phyloP scores from a whole-genome alignment of 2,329 filamentous ascomycete genomes.

The Aureobasidium sp. region DNA sequence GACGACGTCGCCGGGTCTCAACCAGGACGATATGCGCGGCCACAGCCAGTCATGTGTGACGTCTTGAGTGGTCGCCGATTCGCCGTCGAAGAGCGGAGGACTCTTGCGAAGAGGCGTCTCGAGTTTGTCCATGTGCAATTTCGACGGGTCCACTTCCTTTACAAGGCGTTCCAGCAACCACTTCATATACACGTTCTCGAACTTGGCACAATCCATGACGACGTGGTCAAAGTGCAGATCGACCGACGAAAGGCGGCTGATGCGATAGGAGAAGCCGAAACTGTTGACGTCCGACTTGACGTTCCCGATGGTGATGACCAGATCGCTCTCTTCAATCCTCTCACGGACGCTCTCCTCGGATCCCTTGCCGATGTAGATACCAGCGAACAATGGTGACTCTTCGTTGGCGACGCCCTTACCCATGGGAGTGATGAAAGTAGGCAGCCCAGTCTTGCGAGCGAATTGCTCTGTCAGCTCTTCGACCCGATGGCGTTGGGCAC shows the following conservation, averaged over 20 bases:
- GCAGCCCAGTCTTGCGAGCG: conserved; percentile 39
- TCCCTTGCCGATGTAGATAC: conserved; percentile 27
- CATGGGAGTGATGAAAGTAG: conserved; percentile 43
- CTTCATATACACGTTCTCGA: conserved; percentile 39
- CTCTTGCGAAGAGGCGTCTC: conserved; percentile 18
- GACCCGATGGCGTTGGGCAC: conserved; percentile 63
- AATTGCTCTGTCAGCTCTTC: conserved; percentile 38
- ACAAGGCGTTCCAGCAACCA: conserved; percentile 1
- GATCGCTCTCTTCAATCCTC: conserved; percentile 21
- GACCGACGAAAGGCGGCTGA: conserved; percentile 22
- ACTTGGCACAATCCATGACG: conserved; percentile 29
- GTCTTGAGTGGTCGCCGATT: background rate
- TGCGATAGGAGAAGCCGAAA: conserved; percentile 25
- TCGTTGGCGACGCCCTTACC: conserved; percentile 49
- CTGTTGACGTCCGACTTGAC: conserved; percentile 25
- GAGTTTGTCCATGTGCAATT: conserved; percentile 13
- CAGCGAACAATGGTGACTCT: conserved; percentile 38
- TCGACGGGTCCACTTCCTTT: background rate
- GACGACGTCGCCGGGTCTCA: conserved; percentile 66
- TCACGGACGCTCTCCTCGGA: conserved; percentile 18
- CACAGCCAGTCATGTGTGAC: conserved; percentile 69
- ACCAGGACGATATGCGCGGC: conserved; percentile 66
- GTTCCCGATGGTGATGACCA: conserved; percentile 20
- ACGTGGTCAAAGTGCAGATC: conserved; percentile 54
- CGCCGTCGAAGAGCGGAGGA: conserved; percentile 30